Evolutionary conservation across 768 basidiomycete genomes (phyloP).

Genomic region (Pholiota microspora): DNA sequence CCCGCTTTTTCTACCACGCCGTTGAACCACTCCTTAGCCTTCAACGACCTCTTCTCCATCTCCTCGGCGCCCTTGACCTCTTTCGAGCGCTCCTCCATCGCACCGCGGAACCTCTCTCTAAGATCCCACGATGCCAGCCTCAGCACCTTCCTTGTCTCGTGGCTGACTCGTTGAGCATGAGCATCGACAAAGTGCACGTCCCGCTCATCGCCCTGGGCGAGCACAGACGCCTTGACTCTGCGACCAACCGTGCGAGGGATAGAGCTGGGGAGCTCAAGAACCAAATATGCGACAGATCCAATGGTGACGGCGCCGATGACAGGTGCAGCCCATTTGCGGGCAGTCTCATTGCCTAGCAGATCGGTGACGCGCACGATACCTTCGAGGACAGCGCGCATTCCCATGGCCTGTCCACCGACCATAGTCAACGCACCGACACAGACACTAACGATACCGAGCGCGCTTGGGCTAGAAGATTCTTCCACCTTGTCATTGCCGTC

Average conservation of each 20-base stretch:
- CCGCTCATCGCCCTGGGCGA: constrained; percentile 43
- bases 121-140: constrained; percentile 90
- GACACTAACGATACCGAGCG: constrained; percentile 70
- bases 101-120: constrained; percentile 72
- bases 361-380: constrained; percentile 74
- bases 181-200: constrained; percentile 62
- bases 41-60: constrained; percentile 62
- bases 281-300: constrained; percentile 75
- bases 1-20: constrained; percentile 47
- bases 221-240: constrained; percentile 67
- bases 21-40: constrained; percentile 73
- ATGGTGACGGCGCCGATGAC: constrained; percentile 74
- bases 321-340: constrained; percentile 87
- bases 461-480: constrained; percentile 48
- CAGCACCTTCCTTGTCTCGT: constrained; percentile 92
- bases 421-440: constrained; percentile 87
- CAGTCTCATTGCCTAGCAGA: constrained; percentile 73
- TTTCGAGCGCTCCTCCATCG: constrained; percentile 75
- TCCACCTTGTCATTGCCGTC: constrained; percentile 33
- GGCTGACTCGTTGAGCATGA: constrained; percentile 67
- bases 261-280: constrained; percentile 83
- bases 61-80: constrained; percentile 81
- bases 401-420: constrained; percentile 81
- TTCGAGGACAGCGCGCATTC: constrained; percentile 75
- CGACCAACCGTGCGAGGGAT: constrained; percentile 90